Conservation (phyloP, 441 rosid genomes). For the Hypseocharis bilobata region DNA sequence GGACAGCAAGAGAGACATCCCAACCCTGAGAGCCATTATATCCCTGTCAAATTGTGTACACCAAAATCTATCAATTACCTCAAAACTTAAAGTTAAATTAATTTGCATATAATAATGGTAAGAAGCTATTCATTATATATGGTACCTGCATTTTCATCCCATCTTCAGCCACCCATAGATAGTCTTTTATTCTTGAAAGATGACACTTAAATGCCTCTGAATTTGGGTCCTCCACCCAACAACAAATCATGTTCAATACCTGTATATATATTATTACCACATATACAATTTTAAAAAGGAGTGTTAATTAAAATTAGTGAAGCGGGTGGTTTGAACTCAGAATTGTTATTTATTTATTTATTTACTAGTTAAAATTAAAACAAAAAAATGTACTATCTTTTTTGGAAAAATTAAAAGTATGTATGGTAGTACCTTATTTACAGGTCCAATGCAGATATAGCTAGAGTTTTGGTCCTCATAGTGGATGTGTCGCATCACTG, state of each 20-base stretch:
- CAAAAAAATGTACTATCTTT: too few species aligned
- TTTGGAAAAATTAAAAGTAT: too few species aligned
- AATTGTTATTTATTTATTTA: too few species aligned
- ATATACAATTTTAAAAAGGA: background rate
- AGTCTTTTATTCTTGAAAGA: slow-evolving; percentile 75
- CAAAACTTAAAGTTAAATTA: too few species aligned
- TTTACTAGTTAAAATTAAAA: background rate
- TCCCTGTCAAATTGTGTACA: slow-evolving; percentile 59
- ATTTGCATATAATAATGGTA: too few species aligned
- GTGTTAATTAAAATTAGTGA: background rate
- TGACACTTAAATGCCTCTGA: slow-evolving; percentile 88
- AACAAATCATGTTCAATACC: slow-evolving; percentile 94
- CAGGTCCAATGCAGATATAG: slow-evolving; percentile 88
- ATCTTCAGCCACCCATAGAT: slow-evolving; percentile 92
- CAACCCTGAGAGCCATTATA: slow-evolving; percentile 92
- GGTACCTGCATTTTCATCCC: slow-evolving; percentile 95
- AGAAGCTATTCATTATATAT: too few species aligned
- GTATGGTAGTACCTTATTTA: slow-evolving; percentile 57
- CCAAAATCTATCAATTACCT: too few species aligned
- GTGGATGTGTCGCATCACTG: slow-evolving; percentile 63
- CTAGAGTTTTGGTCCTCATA: slow-evolving; percentile 87
- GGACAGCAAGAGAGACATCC: slow-evolving; percentile 76
- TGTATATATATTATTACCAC: slow-evolving; percentile 19
- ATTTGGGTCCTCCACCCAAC: slow-evolving; percentile 93
- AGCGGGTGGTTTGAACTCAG: background rate